Percentiles rank a stretch among this genome's conserved stretches.
These are phyloP conservation scores for Trichomonas gallinae DNA, from an alignment of 208 protist species.

Conservation along the genomic window DNA sequence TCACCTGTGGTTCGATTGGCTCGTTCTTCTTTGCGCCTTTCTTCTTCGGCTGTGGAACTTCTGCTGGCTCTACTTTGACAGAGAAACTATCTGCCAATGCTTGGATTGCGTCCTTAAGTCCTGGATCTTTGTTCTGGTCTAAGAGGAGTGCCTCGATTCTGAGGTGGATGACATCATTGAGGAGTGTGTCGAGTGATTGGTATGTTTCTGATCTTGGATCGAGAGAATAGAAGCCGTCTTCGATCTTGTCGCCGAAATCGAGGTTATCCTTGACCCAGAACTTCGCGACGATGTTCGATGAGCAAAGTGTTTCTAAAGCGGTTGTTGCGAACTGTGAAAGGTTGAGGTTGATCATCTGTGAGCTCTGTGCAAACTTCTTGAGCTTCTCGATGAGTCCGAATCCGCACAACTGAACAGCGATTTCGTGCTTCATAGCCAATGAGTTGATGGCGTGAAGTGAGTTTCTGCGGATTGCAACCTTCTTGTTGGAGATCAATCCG, in stretches of 20 bases:
- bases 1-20: background rate
- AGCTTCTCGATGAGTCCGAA: background rate
- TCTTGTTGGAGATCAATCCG: background rate
- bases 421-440: background rate
- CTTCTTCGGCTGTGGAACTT: background rate
- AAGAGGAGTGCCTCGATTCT: background rate
- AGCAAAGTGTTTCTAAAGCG: background rate
- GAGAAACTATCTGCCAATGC: background rate
- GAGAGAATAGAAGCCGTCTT: constrained; percentile 5
- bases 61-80: background rate
- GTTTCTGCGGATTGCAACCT: background rate
- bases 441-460: background rate
- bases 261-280: background rate
- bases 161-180: background rate
- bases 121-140: background rate
- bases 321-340: background rate
- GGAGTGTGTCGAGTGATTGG: background rate
- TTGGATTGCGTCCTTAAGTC: background rate
- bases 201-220: background rate
- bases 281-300: background rate
- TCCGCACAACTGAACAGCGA: background rate
- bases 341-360: constrained; percentile 2
- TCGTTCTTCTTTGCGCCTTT: background rate
- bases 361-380: background rate
- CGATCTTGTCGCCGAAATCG: background rate